Percentiles rank a stretch among this genome's conserved stretches.
phyloP scores from a whole-genome alignment of 768 basidiomycete genomes.

The Tricholomella constricta region DNA sequence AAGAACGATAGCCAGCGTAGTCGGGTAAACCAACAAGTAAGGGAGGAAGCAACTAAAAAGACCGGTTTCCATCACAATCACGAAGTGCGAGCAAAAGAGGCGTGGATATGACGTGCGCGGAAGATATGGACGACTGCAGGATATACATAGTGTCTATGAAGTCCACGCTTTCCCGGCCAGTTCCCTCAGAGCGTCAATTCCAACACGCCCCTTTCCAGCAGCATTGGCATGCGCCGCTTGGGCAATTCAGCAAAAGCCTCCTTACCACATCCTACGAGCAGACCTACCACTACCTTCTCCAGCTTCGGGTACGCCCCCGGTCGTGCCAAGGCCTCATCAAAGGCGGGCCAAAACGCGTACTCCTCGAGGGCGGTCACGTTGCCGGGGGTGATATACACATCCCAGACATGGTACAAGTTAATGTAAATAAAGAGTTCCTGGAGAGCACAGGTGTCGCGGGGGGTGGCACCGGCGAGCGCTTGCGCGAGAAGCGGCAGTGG shows the following conservation, averaged over 20 bases:
- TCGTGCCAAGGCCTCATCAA: constrained; percentile 8
- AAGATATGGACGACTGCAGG: no score
- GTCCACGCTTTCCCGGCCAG: neutral
- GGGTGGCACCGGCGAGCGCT: neutral
- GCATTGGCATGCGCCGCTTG: neutral
- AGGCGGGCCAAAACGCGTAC: constrained; percentile 12
- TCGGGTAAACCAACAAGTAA: no score
- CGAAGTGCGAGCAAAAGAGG: no score
- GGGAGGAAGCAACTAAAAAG: no score
- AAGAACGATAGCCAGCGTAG: no score
- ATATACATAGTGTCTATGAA: no score
- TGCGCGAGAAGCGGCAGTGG: constrained; percentile 6
- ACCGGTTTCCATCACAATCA: no score
- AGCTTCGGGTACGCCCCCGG: constrained; percentile 1
- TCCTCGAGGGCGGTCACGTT: constrained; percentile 8
- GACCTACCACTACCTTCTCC: neutral
- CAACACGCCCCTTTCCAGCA: constrained; percentile 1
- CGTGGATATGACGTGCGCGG: no score
- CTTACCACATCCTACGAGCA: constrained; percentile 3
- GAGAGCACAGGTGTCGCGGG: neutral
- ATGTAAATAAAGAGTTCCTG: constrained; percentile 6
- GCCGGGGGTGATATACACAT: constrained; percentile 13
- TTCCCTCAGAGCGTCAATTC: neutral
- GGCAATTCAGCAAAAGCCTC: neutral
- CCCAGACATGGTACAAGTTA: no score